These are phyloP conservation scores for Sporobolomyces roseus DNA, from an alignment of 768 basidiomycete genomes.

Conservation along the genomic window DNA sequence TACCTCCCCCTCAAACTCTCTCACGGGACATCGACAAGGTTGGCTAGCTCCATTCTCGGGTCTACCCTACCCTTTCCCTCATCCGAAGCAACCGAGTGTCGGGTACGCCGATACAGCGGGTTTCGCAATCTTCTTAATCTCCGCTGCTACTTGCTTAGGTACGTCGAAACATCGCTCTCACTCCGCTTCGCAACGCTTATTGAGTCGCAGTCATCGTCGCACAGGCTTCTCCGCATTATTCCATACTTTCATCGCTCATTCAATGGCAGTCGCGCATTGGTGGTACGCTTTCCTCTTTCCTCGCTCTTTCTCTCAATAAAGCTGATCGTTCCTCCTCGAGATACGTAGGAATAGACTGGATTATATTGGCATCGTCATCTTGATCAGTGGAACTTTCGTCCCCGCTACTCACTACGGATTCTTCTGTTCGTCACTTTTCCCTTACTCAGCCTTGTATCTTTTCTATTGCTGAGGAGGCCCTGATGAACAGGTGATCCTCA, in stretches of 20 bases:
- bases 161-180: background rate
- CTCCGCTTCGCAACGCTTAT: background rate
- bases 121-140: constrained; percentile 63
- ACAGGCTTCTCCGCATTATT: constrained; percentile 63
- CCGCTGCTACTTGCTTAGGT: constrained; percentile 69
- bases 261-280: constrained; percentile 57
- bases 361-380: constrained; percentile 70
- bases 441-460: too few relatives aligned
- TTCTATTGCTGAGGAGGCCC: too few relatives aligned
- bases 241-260: constrained; percentile 72
- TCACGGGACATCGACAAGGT: background rate
- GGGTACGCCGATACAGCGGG: constrained; percentile 63
- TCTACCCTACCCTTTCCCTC: constrained; percentile 55
- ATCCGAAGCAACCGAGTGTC: constrained; percentile 56
- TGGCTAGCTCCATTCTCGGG: constrained; percentile 19
- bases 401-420: constrained; percentile 28
- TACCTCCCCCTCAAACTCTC: background rate
- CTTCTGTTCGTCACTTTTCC: too few relatives aligned
- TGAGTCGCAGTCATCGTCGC: too few relatives aligned
- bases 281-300: too few relatives aligned
- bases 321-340: too few relatives aligned
- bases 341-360: constrained; percentile 66
- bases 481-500: too few relatives aligned
- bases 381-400: constrained; percentile 35
- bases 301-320: too few relatives aligned